Base-by-base conservation (phyloP, 2,329 filamentous ascomycete genomes). In the Claviceps purpurea region DNA sequence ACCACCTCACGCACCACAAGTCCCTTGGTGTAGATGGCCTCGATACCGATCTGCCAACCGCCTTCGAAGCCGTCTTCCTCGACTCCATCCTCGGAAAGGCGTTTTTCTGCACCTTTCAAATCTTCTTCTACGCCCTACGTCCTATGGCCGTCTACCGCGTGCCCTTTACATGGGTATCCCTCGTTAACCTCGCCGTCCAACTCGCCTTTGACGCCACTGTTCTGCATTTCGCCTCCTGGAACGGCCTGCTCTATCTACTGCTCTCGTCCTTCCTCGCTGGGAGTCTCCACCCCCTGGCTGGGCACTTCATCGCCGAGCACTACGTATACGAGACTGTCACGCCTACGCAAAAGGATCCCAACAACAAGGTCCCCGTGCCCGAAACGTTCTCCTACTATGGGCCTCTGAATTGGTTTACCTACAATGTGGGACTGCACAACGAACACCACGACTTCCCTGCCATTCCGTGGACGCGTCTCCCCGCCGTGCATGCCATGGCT, bases 381-480 rank as follows among this genome's bases (percentile, higher is more conserved):
- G 93, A 98, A 75, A 98, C 93, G 1, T 98, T 89, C 72, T 91
- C 85, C 47, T 98, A 98, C 77, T 98, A 98, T 66, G 93, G 93
- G 0, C 81, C 86, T 0, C 78, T 97, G 58, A 98, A 98, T 71
- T 70, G 89, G 61, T 71, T 98, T 49, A 95, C 90, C 1, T 98
- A 97, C 76, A 98, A 98, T 61, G 93, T 98, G 46, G 93, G 93
- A 50, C 73, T 96, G 63, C 93, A 98, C 74, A 98, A 98, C 66
- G 93, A 98, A 74, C 93, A 98, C 70, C 93, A 98, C 68, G 93
- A 98, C 69, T 98, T 98, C 71, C 93, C 93, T 11, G 93, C 93
- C 47, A 81, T 98, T 47, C 91, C 93, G 0, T 98, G 93, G 93
- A 96, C 89, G 10, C 77, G 85, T 37, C 77, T 98, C 41, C 86